These are phyloP conservation scores for Sporisorium exsertum DNA, from an alignment of 1,284 basidiomycete species.

Conservation along the genomic window DNA sequence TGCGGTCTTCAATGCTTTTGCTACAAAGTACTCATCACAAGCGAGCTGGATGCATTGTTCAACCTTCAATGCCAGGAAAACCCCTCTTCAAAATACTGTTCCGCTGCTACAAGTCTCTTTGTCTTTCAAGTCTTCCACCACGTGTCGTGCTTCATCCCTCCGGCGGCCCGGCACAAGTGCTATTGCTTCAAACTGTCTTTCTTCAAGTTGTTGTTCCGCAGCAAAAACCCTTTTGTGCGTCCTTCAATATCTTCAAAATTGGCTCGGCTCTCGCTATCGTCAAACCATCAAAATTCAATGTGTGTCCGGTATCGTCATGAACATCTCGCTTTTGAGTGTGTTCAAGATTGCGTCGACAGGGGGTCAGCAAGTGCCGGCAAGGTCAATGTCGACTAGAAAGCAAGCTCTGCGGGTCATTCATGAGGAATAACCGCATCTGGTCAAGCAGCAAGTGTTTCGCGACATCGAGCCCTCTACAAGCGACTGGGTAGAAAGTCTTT, in stretches of 20 bases:
- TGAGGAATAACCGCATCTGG: too few relatives aligned
- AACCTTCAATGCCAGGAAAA: neutral
- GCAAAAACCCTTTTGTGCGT: neutral
- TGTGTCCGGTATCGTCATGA: neutral
- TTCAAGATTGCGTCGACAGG: neutral
- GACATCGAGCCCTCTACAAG: too few relatives aligned
- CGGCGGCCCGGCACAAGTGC: neutral
- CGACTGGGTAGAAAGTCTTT: neutral
- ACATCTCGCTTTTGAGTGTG: neutral
- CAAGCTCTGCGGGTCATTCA: too few relatives aligned
- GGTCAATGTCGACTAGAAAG: neutral
- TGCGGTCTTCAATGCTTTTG: neutral
- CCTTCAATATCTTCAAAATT: neutral
- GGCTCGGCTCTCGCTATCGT: neutral
- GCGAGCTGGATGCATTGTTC: neutral
- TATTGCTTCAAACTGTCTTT: neutral
- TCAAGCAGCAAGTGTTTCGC: neutral
- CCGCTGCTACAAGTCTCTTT: slow-evolving; percentile 4
- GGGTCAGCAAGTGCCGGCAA: neutral
- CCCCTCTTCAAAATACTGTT: neutral
- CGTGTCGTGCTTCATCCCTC: neutral
- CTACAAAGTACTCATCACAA: neutral
- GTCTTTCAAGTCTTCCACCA: neutral
- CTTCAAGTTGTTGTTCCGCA: slow-evolving; percentile 1
- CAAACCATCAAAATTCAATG: neutral